Evolutionary conservation across 1,139 yeast species (phyloP), one percentile per base, ranked within the genome.

Genomic region (Kodamaea sp.): DNA sequence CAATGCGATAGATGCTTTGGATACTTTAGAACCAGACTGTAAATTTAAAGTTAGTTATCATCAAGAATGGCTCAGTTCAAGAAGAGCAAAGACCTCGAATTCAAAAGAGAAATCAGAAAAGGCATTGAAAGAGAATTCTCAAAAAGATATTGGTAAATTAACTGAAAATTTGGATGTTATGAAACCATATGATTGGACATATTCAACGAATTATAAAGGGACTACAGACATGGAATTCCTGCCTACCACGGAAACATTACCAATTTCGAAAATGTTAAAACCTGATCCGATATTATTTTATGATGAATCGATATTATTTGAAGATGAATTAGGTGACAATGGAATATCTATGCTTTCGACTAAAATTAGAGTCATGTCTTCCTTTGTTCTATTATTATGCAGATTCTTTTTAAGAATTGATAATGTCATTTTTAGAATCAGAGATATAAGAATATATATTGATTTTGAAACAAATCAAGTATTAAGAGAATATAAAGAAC

Each of bases 101-200:
- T 43, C 55, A n/a, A 57, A 54, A 32, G 61, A 56, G 32, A 54
- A 53, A 27, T 57, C 64, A 2, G 68, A 63, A 38, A 60, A 57
- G 38, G 58, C 63, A 12, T 48, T 50, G 27, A 57, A 57, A 34
- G 63, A 62, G 34, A 53, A 58, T 38, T 32, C 57, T 6, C 63
- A 54, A 38, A 59, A 56, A 37, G 68, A 67, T 39, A 52, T 67
- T 29, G 55, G 60, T 24, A 58, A 54, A 42, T 76, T 82, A 27
- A 65, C 72, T 1, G 70, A 65, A 5, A 49, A 48, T 36, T 45
- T 62, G 39, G 73, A 69, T 36, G 57, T 62, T 1, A 52, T 70
- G 36, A 85, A 84, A 52, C 95, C 96, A 2, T 94, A 79, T 60
- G 98, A 92, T 63, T 92, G 99, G 99, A 92, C 98, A 0, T 92